These are phyloP conservation scores for Chrysoporthe puriensis DNA, from an alignment of 2,329 filamentous ascomycete species.

Conservation along the genomic window DNA sequence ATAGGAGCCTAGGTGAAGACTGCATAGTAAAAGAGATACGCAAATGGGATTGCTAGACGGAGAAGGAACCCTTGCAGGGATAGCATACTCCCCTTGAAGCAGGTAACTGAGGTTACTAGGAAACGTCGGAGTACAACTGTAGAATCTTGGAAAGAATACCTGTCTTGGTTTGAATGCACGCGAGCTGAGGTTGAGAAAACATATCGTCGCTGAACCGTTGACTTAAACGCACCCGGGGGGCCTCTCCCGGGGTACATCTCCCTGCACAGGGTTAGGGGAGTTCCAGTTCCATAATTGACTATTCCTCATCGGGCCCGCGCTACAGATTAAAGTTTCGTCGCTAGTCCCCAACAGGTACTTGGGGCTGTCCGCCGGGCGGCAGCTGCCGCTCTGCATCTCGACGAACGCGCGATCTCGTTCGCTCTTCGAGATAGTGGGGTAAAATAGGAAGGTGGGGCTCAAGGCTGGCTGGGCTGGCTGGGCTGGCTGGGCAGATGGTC, in stretches of 20 bases:
- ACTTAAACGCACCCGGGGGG: neutral
- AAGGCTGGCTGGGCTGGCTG: no score
- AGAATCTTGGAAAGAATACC: no score
- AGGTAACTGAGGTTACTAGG: no score
- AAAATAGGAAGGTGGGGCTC: neutral
- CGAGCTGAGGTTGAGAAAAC: no score
- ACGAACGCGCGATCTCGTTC: slow-evolving; percentile 5
- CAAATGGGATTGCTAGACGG: neutral
- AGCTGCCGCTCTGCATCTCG: slow-evolving; percentile 9
- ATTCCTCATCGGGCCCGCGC: neutral
- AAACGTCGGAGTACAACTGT: no score
- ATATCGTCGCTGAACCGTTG: no score
- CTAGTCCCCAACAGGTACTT: neutral
- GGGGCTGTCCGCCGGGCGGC: slow-evolving; percentile 1
- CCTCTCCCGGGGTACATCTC: neutral
- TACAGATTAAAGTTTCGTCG: neutral
- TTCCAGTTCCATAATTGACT: neutral
- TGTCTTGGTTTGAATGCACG: no score
- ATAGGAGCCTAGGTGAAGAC: neutral
- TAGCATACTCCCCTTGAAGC: no score
- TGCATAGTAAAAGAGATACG: neutral
- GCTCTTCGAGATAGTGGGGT: neutral
- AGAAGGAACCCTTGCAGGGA: neutral
- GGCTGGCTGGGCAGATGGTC: neutral
- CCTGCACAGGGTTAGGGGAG: slow-evolving; percentile 13